Conservation (phyloP, 2,329 filamentous ascomycete genomes). For the Aspergillus intermedius region DNA sequence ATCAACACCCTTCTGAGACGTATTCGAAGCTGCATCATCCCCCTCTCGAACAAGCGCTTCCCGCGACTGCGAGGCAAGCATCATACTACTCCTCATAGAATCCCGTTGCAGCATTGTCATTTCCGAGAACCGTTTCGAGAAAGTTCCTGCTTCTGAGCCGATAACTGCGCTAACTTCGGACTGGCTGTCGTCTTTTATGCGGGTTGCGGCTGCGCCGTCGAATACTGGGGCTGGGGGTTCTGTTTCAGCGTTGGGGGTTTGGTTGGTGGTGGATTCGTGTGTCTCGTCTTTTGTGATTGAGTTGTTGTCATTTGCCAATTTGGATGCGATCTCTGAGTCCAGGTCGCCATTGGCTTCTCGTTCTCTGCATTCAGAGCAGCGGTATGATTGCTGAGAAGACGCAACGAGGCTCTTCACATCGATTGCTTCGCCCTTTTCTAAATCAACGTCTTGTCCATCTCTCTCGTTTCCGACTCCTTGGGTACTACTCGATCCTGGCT, state of each 20-base stretch:
- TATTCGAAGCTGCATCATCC: conserved; percentile 9
- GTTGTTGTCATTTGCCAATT: background rate
- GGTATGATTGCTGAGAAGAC: conserved; percentile 12
- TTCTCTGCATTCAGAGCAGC: conserved; percentile 14
- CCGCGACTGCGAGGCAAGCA: conserved; percentile 21
- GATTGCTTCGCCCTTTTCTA: conserved; percentile 15
- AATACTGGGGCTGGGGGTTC: conserved; percentile 14
- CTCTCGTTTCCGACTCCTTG: conserved; percentile 19
- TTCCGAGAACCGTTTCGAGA: conserved; percentile 27
- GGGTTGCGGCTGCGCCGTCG: conserved; percentile 9
- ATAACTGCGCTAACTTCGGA: conserved; percentile 62
- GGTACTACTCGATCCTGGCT: conserved; percentile 21
- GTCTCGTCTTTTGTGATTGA: background rate
- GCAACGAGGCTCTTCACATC: conserved; percentile 19
- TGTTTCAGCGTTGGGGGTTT: conserved; percentile 2
- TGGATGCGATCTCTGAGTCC: conserved; percentile 5
- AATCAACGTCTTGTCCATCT: conserved; percentile 7
- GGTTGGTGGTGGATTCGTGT: background rate
- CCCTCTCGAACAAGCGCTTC: conserved; percentile 28
- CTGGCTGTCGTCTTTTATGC: conserved; percentile 46
- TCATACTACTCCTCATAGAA: conserved; percentile 17
- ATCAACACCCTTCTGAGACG: conserved; percentile 22
- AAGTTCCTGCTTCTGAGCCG: conserved; percentile 26
- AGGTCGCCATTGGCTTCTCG: conserved; percentile 9
- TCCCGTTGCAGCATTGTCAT: conserved; percentile 18